A percentile compares a stretch with the other conserved stretches of the same genome.
Conservation (phyloP, 345 rosid species). For the Rhodomyrtus tomentosa region DNA sequence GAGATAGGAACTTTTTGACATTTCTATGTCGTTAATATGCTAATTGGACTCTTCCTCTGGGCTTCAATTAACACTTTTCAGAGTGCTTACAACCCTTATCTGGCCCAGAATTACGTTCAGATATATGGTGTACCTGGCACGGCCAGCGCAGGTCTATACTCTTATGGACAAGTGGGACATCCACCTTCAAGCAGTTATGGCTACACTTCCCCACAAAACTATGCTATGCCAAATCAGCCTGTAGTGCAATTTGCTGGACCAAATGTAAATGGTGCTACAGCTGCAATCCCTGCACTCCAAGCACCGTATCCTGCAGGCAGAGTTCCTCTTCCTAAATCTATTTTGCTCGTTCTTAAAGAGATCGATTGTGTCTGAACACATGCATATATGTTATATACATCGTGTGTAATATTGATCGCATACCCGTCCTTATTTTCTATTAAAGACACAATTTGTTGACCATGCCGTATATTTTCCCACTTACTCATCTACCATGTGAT, state of each 20-base stretch:
- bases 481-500: background rate
- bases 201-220: constrained; percentile 1
- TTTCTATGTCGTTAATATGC: background rate
- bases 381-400: background rate
- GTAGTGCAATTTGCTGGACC: constrained; percentile 8
- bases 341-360: background rate
- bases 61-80: background rate
- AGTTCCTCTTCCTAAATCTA: background rate
- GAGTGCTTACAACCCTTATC: constrained; percentile 19
- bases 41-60: background rate
- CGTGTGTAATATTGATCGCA: background rate
- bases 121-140: constrained; percentile 13
- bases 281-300: constrained; percentile 3
- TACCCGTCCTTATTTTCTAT: background rate
- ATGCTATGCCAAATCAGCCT: constrained; percentile 12
- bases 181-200: constrained; percentile 11
- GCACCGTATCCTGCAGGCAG: constrained; percentile 18
- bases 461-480: background rate
- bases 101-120: constrained; percentile 17
- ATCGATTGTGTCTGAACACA: background rate
- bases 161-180: constrained; percentile 15
- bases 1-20: background rate
- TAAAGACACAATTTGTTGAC: background rate
- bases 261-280: constrained; percentile 13
- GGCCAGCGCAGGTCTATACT: constrained; percentile 3